Evolutionary conservation across 202 grass and related monocot genomes (phyloP).

Genomic region (Musa balbisiana): DNA sequence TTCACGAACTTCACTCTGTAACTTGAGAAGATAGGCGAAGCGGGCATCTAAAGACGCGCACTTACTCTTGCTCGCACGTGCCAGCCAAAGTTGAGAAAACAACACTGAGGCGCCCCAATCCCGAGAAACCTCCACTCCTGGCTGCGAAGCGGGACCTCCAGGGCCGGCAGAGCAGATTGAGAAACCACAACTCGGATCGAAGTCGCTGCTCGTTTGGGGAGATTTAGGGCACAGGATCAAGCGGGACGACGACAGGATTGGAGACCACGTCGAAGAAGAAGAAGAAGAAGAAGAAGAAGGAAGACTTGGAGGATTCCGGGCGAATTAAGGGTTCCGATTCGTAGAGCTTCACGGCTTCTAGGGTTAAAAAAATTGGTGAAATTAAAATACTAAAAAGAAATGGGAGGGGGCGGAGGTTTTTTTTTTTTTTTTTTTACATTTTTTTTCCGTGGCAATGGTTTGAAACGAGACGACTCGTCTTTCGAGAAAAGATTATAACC

Average conservation of each 20-base stretch:
- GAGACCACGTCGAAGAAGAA: background rate
- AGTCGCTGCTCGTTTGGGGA: background rate
- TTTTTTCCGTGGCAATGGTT: too few relatives aligned
- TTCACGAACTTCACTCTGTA: background rate
- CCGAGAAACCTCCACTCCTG: background rate
- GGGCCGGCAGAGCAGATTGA: too few relatives aligned
- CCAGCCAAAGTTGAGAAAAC: background rate
- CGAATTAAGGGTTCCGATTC: background rate
- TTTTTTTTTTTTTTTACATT: too few relatives aligned
- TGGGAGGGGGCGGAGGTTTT: too few relatives aligned
- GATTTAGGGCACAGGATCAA: constrained; percentile 4
- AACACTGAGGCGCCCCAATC: background rate
- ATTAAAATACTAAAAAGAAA: too few relatives aligned
- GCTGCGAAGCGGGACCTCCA: background rate
- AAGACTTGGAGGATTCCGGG: constrained; percentile 32
- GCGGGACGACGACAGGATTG: background rate
- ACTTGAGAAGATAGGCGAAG: background rate
- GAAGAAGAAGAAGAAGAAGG: background rate
- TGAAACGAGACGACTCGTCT: too few relatives aligned
- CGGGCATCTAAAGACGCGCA: background rate
- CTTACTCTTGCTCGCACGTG: background rate
- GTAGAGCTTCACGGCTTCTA: constrained; percentile 23
- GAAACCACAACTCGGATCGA: background rate
- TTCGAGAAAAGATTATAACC: too few relatives aligned
- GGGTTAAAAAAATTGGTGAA: constrained; percentile 26